phyloP scores from a whole-genome alignment of 2,329 filamentous ascomycete species.

The Verticillium nubilum region DNA sequence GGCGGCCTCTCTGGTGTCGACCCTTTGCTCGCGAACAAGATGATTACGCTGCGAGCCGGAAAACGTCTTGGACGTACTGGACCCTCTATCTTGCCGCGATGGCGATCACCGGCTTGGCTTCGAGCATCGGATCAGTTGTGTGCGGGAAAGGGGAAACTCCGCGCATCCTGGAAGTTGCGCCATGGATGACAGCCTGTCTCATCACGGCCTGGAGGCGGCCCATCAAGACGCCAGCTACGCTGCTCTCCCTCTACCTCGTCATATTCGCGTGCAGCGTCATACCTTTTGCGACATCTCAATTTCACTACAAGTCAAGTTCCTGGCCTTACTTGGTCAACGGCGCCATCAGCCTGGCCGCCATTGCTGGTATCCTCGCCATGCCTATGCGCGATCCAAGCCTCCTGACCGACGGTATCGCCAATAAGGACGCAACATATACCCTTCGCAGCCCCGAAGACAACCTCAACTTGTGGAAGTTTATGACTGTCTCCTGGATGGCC shows the following conservation, averaged over 20 bases:
- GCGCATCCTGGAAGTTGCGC: conserved; percentile 27
- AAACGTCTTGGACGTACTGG: conserved; percentile 32
- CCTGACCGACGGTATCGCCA: conserved; percentile 51
- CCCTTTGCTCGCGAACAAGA: conserved; percentile 36
- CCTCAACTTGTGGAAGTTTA: conserved; percentile 74
- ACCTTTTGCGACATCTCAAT: background rate
- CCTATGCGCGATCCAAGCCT: conserved; percentile 59
- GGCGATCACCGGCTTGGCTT: conserved; percentile 26
- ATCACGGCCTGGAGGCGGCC: conserved; percentile 32
- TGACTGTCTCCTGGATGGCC: conserved; percentile 77
- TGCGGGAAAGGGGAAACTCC: conserved; percentile 18
- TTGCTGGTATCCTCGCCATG: conserved; percentile 50
- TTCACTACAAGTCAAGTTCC: background rate
- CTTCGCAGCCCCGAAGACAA: conserved; percentile 76
- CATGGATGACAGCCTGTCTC: conserved; percentile 32
- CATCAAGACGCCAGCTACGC: conserved; percentile 31
- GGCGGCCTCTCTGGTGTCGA: conserved; percentile 32
- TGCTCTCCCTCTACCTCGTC: conserved; percentile 32
- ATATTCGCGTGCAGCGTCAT: conserved; percentile 24
- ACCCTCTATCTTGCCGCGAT: conserved; percentile 26
- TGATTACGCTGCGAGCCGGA: conserved; percentile 5
- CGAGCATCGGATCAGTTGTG: conserved; percentile 25
- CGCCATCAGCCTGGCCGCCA: conserved; percentile 16
- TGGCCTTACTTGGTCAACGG: conserved; percentile 19
- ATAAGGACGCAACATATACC: conserved; percentile 44